These are phyloP conservation scores for Chytriomyces confervae DNA, from an alignment of 192 early-diverging fungal species.

Conservation along the genomic window DNA sequence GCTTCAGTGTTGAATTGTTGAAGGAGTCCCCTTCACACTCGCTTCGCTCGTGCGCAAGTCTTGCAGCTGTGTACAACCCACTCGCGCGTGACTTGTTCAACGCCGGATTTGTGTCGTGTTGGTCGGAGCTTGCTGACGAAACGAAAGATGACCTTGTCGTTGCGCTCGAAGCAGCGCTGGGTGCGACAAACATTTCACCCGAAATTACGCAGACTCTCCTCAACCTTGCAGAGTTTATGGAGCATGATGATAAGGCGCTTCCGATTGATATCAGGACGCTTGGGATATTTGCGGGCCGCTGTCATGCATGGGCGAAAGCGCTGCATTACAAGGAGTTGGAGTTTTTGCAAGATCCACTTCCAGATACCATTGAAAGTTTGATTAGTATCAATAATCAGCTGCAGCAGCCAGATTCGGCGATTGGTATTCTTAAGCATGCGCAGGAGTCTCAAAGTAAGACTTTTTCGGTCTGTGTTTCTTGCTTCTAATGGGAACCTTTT, in stretches of 20 bases:
- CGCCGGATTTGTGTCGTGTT: constrained; percentile 96
- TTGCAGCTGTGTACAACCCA: constrained; percentile 80
- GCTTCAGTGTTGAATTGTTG: constrained; percentile 87
- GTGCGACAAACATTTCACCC: constrained; percentile 82
- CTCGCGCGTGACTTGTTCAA: constrained; percentile 93
- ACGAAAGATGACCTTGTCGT: constrained; percentile 87
- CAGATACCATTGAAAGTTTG: constrained; percentile 86
- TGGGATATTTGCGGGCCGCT: constrained; percentile 87
- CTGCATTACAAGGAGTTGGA: constrained; percentile 97
- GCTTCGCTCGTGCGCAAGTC: constrained; percentile 83
- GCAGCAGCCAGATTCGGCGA: constrained; percentile 95
- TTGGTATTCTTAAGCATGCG: constrained; percentile 91
- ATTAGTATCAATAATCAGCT: constrained; percentile 94
- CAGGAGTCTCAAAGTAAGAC: constrained; percentile 64
- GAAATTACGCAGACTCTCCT: constrained; percentile 91
- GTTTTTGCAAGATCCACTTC: constrained; percentile 81
- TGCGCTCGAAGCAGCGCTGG: constrained; percentile 81
- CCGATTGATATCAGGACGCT: constrained; percentile 92
- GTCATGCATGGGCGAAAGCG: constrained; percentile 97
- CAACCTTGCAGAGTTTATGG: constrained; percentile 98
- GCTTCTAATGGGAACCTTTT: constrained; percentile 10
- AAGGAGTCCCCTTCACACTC: constrained; percentile 97
- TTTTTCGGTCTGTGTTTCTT: not conserved
- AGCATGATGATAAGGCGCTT: constrained; percentile 93
- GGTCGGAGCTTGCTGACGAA: constrained; percentile 88